Evolutionary conservation across 2,329 filamentous ascomycete species (phyloP), one percentile per base, ranked within the genome.

Genomic region (Helotiales sp.): DNA sequence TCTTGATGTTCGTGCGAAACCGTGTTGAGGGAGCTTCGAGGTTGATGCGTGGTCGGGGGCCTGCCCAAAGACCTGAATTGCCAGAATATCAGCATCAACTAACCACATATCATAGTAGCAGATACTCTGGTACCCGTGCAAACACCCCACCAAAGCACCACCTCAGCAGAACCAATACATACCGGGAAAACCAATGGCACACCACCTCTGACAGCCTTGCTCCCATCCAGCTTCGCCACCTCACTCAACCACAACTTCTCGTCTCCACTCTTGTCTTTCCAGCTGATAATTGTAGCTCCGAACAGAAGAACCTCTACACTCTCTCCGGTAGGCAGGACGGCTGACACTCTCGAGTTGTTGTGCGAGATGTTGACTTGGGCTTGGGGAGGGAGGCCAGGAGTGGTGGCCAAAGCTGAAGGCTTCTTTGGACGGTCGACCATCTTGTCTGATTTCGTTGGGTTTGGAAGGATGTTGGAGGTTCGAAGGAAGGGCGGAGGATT

Each of bases 131-230:
- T n/a, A n/a, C n/a, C n/a, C n/a, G n/a, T 22, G 19, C 19, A 9
- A 19, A 2, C 22, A 6, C 10, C 22, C 40, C 22, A 4, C 15
- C 13, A 9, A 29, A 5, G 29, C 22, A 49, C 9, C 19, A 49
- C 30, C 5, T 40, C 13, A 46, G 46, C 19, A 31, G 25, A n/a
- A 8, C 25, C 12, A 17, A 22, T 42, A 59, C 85, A 63, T 80
- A 96, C 93, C 8, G 93, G 93, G 72, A 97, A 98, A 33, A 97
- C 92, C 52, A 98, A 77, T 4, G 93, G 93, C 67, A 98, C 91
- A 13, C 93, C 93, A 56, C 95, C 95, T 63, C 95, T 83, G 52
- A 98, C 93, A 24, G 93, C 83, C 79, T 96, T 96, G 66, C 82
- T 87, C 52, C 95, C 93, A 71, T 98, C 93, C 56, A 96, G 79